Base-by-base conservation (phyloP, 306 rosid species). In the Vigna angularis region DNA sequence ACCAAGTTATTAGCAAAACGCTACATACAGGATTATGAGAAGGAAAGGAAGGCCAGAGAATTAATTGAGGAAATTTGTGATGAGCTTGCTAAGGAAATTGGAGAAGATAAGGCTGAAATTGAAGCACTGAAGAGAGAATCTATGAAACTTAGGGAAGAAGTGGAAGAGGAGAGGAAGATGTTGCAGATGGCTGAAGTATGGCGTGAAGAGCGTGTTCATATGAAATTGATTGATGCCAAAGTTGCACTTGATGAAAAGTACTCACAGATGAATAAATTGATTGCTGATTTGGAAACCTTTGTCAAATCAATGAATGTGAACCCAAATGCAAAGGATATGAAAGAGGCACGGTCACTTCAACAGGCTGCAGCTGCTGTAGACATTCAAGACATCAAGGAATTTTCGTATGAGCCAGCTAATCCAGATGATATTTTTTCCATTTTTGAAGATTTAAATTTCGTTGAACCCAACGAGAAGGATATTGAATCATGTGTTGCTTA, bases 131-230 rank as follows among this genome's bases (percentile, higher is more conserved):
- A 87, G 84, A 89, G 97, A 81, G 98, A 90, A 70, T 84, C 86
- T 72, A 79, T 82, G 84, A 82, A 75, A 69, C 76, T 88, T 62
- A 83, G 91, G 81, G 98, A 94, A 77, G 97, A 94, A 83, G 89
- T 89, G 67, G 97, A 92, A 44, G 98, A 90, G 22, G 98, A 94
- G 63, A 88, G 97, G 71, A 89, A 75, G 87, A 94, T 94, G 98
- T 81, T 94, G 76, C 98, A 94, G 85, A 88, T 90, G 93, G 97
- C 94, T 62, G 97, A 94, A 87, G 95, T 94, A 74, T 94, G 98
- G 98, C 97, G 98, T 3, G 98, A 94, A 84, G 97, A 94, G 85
- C 97, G 97, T 36, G 97, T 94, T 74, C 97, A 94, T 75, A 94
- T 94, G 98, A 94, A 94, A 80, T 85, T 94, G 78, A 86, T 92